phyloP scores from a whole-genome alignment of 2,329 filamentous ascomycete species.

The Aspergillus jensenii region DNA sequence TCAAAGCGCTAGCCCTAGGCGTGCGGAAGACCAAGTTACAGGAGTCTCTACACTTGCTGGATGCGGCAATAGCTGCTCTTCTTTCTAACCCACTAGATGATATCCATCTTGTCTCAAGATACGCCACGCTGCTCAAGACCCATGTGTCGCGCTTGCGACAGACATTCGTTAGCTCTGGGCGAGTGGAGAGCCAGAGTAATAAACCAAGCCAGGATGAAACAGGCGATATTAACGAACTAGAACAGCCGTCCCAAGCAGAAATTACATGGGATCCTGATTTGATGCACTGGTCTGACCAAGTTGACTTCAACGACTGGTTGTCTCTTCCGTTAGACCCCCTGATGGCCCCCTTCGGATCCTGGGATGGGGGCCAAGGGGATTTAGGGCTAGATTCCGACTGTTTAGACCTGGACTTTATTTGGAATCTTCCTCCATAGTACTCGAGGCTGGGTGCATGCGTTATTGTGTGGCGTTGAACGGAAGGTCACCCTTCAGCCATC shows the following conservation, averaged over 20 bases:
- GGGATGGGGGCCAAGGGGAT: neutral
- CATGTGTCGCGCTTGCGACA: constrained; percentile 2
- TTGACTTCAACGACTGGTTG: constrained; percentile 1
- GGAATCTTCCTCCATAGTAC: neutral
- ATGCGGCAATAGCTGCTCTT: neutral
- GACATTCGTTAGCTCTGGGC: neutral
- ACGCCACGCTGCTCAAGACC: constrained; percentile 29
- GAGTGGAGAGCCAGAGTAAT: neutral
- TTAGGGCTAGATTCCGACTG: neutral
- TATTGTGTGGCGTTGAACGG: neutral
- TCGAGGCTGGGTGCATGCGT: neutral
- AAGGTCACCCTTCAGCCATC: neutral
- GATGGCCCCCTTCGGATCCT: neutral
- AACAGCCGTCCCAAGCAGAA: neutral
- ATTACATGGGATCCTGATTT: neutral
- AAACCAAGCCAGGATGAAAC: neutral
- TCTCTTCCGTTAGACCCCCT: constrained; percentile 2
- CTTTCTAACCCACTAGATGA: constrained; percentile 38
- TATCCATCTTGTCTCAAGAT: constrained; percentile 53
- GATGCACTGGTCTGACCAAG: neutral
- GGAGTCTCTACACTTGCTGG: neutral
- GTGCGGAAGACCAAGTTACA: neutral
- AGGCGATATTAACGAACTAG: neutral
- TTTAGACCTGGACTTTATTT: constrained; percentile 1
- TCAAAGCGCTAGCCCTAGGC: constrained; percentile 46